These are phyloP conservation scores for Mycocentrospora acerina DNA, from an alignment of 2,329 filamentous ascomycete species.

Conservation along the genomic window DNA sequence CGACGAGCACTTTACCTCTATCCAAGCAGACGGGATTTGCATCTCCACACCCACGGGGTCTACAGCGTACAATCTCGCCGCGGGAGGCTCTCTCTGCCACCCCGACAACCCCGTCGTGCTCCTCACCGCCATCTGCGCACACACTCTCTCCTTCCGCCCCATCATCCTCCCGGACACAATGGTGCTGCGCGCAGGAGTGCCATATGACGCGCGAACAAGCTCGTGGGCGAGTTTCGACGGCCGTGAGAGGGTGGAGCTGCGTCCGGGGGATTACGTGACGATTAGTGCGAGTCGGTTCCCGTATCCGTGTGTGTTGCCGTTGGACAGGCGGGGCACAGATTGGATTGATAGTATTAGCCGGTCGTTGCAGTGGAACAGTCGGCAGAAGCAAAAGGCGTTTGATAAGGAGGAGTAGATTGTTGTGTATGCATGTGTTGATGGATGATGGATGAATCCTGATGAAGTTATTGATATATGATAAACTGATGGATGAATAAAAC, in stretches of 20 bases:
- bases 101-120: constrained; percentile 96
- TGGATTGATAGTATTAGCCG: constrained; percentile 80
- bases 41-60: constrained; percentile 93
- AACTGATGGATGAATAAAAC: too few species aligned
- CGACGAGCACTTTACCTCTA: constrained; percentile 90
- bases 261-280: constrained; percentile 80
- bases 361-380: constrained; percentile 79
- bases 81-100: constrained; percentile 92
- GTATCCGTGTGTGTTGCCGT: constrained; percentile 73
- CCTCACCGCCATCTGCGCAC: constrained; percentile 89
- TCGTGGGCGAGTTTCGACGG: constrained; percentile 99
- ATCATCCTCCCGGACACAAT: constrained; percentile 96
- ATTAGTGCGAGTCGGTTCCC: constrained; percentile 79
- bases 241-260: constrained; percentile 72
- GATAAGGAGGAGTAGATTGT: too few species aligned
- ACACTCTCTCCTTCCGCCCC: constrained; percentile 93
- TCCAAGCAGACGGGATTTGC: constrained; percentile 90
- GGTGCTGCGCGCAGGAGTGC: constrained; percentile 88
- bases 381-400: constrained; percentile 69
- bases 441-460: too few species aligned
- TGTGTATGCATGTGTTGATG: too few species aligned
- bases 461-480: too few species aligned
- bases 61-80: constrained; percentile 93
- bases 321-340: constrained; percentile 70
- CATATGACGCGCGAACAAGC: constrained; percentile 83